phyloP scores from a whole-genome alignment of 768 basidiomycete genomes.

The Xanthoconium stramineum region DNA sequence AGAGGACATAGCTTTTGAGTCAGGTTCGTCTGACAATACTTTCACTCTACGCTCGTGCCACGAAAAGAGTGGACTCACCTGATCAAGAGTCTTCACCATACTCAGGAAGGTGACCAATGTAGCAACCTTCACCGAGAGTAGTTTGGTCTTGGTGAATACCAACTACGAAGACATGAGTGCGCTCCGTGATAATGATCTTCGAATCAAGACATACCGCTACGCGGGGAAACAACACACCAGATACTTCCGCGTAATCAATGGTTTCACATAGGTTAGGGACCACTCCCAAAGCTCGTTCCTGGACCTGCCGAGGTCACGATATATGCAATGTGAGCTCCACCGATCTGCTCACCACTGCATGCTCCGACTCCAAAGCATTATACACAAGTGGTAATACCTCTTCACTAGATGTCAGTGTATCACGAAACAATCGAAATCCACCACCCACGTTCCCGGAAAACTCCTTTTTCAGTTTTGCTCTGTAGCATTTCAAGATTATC shows the following conservation, averaged over 20 bases:
- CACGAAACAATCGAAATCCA: not conserved
- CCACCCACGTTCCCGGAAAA: slow-evolving; percentile 84
- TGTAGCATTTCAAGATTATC: slow-evolving; percentile 88
- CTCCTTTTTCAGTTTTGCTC: slow-evolving; percentile 79
- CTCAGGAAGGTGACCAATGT: slow-evolving; percentile 78
- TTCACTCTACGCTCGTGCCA: not conserved
- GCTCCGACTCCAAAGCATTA: slow-evolving; percentile 94
- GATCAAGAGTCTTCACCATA: slow-evolving; percentile 89
- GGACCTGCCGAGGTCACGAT: slow-evolving; percentile 52
- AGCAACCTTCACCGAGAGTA: slow-evolving; percentile 88
- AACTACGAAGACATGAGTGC: slow-evolving; percentile 46
- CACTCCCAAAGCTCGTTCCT: slow-evolving; percentile 81
- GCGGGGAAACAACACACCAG: slow-evolving; percentile 83
- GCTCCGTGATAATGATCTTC: not conserved
- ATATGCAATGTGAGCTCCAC: not conserved
- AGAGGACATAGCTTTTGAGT: slow-evolving; percentile 96
- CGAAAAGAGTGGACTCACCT: slow-evolving; percentile 42
- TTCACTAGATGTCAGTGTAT: slow-evolving; percentile 31
- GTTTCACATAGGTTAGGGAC: slow-evolving; percentile 90
- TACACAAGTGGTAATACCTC: slow-evolving; percentile 97
- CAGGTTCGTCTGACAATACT: slow-evolving; percentile 61
- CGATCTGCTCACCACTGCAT: slow-evolving; percentile 56
- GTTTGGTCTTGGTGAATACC: slow-evolving; percentile 89
- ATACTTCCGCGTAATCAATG: slow-evolving; percentile 94
- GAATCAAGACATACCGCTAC: slow-evolving; percentile 67